Conservation (phyloP, 306 rosid species). For the Aeschynomene evenia region DNA sequence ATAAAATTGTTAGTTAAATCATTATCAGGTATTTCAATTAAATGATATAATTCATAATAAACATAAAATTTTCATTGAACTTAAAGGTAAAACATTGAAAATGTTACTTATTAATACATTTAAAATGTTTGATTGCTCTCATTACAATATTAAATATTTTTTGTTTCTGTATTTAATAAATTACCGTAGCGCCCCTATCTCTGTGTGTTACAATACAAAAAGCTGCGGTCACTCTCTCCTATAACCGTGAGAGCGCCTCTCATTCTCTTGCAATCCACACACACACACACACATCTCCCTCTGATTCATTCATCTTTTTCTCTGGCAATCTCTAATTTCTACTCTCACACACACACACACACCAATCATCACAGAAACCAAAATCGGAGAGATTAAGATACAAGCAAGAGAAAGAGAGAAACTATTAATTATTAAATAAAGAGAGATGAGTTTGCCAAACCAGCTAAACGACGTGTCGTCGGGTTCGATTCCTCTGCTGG, state of each 20-base stretch:
- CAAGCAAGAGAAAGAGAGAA: background rate
- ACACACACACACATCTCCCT: background rate
- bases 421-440: too few relatives aligned
- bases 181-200: background rate
- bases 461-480: constrained; percentile 81
- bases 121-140: too few relatives aligned
- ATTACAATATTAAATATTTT: background rate
- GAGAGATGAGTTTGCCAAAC: constrained; percentile 67
- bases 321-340: background rate
- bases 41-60: too few relatives aligned
- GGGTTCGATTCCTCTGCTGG: constrained; percentile 72
- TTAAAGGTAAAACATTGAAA: too few relatives aligned
- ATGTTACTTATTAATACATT: too few relatives aligned
- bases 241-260: constrained; percentile 10
- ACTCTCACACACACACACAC: too few relatives aligned
- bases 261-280: constrained; percentile 14
- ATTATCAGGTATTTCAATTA: too few relatives aligned
- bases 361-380: too few relatives aligned
- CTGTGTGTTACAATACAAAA: background rate
- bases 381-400: background rate
- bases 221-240: background rate
- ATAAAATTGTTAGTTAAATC: too few relatives aligned
- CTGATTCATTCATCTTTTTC: background rate
- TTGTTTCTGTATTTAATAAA: background rate
- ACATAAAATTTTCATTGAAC: too few relatives aligned